A percentile compares a stretch with the other conserved stretches of the same genome.
Evolutionary conservation across 108 stramenopile genomes (phyloP).

Genomic region (Parietichytrium sp.): DNA sequence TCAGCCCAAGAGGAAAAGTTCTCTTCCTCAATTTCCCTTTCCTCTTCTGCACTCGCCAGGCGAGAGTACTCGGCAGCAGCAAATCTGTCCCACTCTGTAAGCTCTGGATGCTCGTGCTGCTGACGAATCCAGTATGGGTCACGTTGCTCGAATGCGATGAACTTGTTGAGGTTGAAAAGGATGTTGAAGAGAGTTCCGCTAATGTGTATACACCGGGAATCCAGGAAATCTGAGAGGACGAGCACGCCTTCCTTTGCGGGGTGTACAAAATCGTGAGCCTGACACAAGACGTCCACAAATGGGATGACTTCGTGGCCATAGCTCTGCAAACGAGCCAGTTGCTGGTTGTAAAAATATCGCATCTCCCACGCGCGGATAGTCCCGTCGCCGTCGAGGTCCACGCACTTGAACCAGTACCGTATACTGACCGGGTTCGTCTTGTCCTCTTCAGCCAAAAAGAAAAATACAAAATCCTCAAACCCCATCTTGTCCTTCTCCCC

Average conservation of each 20-base stretch:
- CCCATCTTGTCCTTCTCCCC: constrained; percentile 52
- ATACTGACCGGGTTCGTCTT: constrained; percentile 84
- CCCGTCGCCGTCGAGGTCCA: constrained; percentile 93
- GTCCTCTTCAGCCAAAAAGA: constrained; percentile 96
- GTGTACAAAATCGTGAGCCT: constrained; percentile 95
- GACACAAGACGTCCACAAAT: constrained; percentile 94
- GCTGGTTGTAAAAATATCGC: constrained; percentile 83
- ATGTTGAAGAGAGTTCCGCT: constrained; percentile 94
- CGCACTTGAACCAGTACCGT: constrained; percentile 93
- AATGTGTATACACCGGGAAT: constrained; percentile 77
- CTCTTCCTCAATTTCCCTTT: constrained; percentile 64
- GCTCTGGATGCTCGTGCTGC: constrained; percentile 47
- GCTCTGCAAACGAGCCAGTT: constrained; percentile 89
- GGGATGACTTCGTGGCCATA: constrained; percentile 94
- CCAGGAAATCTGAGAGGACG: constrained; percentile 79
- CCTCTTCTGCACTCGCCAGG: constrained; percentile 90
- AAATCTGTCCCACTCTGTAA: constrained; percentile 91
- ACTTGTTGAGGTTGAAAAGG: constrained; percentile 96
- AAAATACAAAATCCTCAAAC: constrained; percentile 97
- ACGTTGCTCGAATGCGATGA: constrained; percentile 88
- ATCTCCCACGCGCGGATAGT: constrained; percentile 91
- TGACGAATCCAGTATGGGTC: constrained; percentile 81
- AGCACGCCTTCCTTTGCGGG: constrained; percentile 57
- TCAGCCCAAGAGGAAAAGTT: not conserved
- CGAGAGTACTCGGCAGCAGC: constrained; percentile 89